Conservation (phyloP, 768 basidiomycete species). For the Mycena indigotica region DNA sequence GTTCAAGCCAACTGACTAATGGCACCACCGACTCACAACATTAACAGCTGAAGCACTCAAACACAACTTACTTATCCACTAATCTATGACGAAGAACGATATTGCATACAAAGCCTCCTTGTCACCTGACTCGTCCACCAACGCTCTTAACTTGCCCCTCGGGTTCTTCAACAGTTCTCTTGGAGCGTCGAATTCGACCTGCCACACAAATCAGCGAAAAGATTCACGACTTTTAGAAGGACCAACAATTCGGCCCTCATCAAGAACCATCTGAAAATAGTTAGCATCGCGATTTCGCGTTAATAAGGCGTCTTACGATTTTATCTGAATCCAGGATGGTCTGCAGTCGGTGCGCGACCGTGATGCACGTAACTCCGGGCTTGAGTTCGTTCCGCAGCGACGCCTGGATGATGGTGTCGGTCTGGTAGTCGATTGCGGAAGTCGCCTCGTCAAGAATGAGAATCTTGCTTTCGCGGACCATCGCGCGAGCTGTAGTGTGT, state of each 20-base stretch:
- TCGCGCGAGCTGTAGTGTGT: constrained; percentile 58
- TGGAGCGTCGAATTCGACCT: constrained; percentile 62
- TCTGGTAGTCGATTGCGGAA: constrained; percentile 54
- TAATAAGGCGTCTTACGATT: constrained; percentile 26
- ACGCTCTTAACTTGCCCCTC: constrained; percentile 49
- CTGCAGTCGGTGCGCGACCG: constrained; percentile 55
- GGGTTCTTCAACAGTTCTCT: constrained; percentile 50
- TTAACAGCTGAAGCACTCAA: too few relatives aligned
- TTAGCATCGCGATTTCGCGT: background rate
- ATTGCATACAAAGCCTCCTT: constrained; percentile 49
- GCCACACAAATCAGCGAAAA: constrained; percentile 8
- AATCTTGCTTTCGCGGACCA: constrained; percentile 52
- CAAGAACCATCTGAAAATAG: constrained; percentile 49
- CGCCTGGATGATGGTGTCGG: constrained; percentile 68
- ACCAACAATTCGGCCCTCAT: constrained; percentile 44
- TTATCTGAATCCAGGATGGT: constrained; percentile 64
- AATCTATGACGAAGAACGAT: too few relatives aligned
- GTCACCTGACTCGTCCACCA: constrained; percentile 63
- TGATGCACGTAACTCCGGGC: constrained; percentile 55
- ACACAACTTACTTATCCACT: too few relatives aligned
- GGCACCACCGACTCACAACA: too few relatives aligned
- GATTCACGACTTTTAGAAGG: background rate
- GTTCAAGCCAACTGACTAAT: too few relatives aligned
- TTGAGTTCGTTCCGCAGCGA: constrained; percentile 67
- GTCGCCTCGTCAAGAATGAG: constrained; percentile 65